Conservation (phyloP, 257 asterid genomes). For the Solanum pennellii region DNA sequence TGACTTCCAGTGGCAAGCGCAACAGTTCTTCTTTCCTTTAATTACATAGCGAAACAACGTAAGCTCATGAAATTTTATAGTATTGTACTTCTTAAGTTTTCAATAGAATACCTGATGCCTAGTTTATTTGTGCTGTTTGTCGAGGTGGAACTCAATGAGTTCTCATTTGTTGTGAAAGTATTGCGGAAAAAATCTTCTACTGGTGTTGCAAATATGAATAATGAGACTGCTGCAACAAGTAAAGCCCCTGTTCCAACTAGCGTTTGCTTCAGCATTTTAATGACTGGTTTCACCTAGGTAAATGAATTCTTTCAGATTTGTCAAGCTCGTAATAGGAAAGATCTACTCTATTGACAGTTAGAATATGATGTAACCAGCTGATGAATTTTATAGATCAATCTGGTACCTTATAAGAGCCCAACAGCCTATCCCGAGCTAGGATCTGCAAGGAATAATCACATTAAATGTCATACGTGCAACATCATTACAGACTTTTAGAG, state of each 20-base stretch:
- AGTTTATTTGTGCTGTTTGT: conserved; percentile 20
- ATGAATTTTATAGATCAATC: background rate
- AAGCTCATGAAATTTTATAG: background rate
- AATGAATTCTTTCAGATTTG: conserved; percentile 2
- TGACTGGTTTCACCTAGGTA: conserved; percentile 77
- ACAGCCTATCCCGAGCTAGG: conserved; percentile 75
- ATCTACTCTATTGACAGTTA: background rate
- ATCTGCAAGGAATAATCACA: conserved; percentile 33
- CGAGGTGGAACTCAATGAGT: conserved; percentile 33
- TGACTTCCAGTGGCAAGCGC: conserved; percentile 59
- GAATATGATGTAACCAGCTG: background rate
- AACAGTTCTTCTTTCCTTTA: conserved; percentile 72
- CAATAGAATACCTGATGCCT: conserved; percentile 39
- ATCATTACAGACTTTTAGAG: background rate
- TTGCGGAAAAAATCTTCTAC: conserved; percentile 55
- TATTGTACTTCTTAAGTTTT: background rate
- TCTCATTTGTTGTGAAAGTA: conserved; percentile 25
- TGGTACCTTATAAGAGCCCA: conserved; percentile 79
- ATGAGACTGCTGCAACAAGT: conserved; percentile 57
- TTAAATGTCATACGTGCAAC: background rate
- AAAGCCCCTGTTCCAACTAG: conserved; percentile 78
- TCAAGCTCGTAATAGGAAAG: background rate
- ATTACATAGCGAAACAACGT: background rate
- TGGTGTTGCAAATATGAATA: conserved; percentile 70
- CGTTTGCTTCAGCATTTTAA: conserved; percentile 81